These are phyloP conservation scores for Aspergillus wentii DNA, from an alignment of 495 filamentous ascomycete genomes.

Conservation along the genomic window DNA sequence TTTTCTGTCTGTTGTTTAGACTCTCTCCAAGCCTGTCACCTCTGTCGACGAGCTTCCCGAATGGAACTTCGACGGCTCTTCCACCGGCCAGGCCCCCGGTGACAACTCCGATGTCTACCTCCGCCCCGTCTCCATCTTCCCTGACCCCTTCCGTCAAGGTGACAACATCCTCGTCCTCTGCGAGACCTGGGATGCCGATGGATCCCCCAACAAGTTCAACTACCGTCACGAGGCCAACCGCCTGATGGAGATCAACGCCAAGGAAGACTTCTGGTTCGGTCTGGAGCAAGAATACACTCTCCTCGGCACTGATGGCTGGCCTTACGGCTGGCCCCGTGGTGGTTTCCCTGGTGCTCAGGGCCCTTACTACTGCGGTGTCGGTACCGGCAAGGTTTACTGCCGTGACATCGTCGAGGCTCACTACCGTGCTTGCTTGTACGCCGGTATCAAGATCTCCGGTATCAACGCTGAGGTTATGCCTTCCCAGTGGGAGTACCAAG, in stretches of 20 bases:
- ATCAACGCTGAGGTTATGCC: constrained; percentile 99
- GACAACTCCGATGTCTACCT: constrained; percentile 99
- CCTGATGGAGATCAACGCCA: constrained; percentile 81
- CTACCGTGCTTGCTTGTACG: constrained; percentile 94
- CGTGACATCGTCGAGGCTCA: constrained; percentile 98
- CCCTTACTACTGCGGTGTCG: constrained; percentile 99
- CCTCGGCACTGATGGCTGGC: constrained; percentile 79
- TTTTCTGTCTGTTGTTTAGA: no score
- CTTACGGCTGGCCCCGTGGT: constrained; percentile 90
- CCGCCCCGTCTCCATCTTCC: constrained; percentile 82
- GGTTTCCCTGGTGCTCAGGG: constrained; percentile 97
- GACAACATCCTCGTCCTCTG: constrained; percentile 89
- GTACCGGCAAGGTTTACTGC: constrained; percentile 95
- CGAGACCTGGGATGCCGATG: constrained; percentile 95
- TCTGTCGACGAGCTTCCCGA: constrained; percentile 81
- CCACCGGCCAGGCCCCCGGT: constrained; percentile 88
- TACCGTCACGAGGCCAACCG: constrained; percentile 84
- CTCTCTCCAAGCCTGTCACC: constrained; percentile 61
- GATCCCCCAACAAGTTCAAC: constrained; percentile 98
- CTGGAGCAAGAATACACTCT: constrained; percentile 98
- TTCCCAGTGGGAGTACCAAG: constrained; percentile 98
- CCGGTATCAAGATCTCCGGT: constrained; percentile 90
- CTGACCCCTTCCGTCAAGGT: constrained; percentile 83
- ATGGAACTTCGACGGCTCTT: constrained; percentile 99
- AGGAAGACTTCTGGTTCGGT: constrained; percentile 92